Evolutionary conservation across 2,329 filamentous ascomycete species (phyloP), one percentile per base, ranked within the genome.

Genomic region (Pseudonectria foliicola): DNA sequence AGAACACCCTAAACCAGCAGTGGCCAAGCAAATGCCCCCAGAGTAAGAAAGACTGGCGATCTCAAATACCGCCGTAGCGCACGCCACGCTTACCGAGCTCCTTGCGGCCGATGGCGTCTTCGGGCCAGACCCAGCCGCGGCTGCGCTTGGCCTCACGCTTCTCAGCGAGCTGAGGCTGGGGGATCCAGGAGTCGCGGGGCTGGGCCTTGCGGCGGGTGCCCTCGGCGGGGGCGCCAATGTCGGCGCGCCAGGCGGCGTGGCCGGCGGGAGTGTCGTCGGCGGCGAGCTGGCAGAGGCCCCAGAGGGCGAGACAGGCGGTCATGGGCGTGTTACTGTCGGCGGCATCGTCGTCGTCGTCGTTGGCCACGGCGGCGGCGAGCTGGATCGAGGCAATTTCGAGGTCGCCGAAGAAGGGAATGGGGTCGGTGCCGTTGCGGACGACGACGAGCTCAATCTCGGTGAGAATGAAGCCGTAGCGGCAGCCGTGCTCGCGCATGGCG

Each of bases 391-490:
- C 66, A 18, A 94, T 73, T 59, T 96, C 89, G 5, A 95, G 68
- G 60, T 81, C 86, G n/a, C 90, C 89, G 54, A 95, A 95, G 57
- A 87, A 80, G 0, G 89, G 89, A 1, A 79, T 78, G 27, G 71
- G 64, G 52, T 72, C 81, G 48, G 57, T 75, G 34, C 89, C 88
- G 46, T 84, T 85, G 52, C 89, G 85, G 1, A 95, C 87, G 49
- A 92, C 80, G 26, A 95, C 81, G 7, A 95, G 79, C 64, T 96
- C 90, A 50, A 95, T 95, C 64, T 95, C 90, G 1, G 87, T 95
- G 55, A 95, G 79, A 60, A 96, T 90, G 69, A 95, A 96, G 35
- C 90, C 90, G 60, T 95, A 96, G 39, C 90, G 81, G 57, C 86
- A 93, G 47, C 81, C 80, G 64, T 95, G 85, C 64, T 94, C 87